Base-by-base conservation (phyloP, 257 asterid species). In the Scutellaria baicalensis region DNA sequence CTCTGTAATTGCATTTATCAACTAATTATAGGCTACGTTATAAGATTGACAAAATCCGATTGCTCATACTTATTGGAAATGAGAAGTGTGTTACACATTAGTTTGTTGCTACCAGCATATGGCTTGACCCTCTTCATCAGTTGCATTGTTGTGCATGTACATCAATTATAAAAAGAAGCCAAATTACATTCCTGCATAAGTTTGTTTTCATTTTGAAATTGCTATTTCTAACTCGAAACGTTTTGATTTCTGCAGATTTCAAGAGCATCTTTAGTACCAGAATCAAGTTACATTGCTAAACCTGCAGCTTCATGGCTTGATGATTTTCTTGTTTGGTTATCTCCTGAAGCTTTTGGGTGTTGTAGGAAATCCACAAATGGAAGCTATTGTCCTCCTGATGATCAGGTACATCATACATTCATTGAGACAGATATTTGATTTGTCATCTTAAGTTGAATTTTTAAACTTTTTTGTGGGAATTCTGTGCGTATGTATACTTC, bases 281-380 rank as follows among this genome's bases (percentile, higher is more conserved):
- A 91, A 80, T 85, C 96, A 36, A 93, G 99, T 76, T 87, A 93
- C 71, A 93, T 93, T 72, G 97, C 99, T 66, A 93, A 93, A 84
- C 99, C 99, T 7, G 99, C 99, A 60, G 99, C 99, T 64, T 93
- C 99, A 38, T 93, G 99, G 99, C 95, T 93, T 18, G 99, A 93
- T 49, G 99, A 93, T 83, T 93, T 85, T 84, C 96, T 93, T 39
- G 99, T 93, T 77, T 93, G 97, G 97, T 64, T 89, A 59, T 91
- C 99, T 55, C 99, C 99, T 16, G 97, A 93, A 83, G 99, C 99
- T 33, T 93, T 93, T 75, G 97, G 95, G 44, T 93, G 99, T 83
- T 93, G 99, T 79, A 78, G 99, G 73, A 93, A 93, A 84, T 93
- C 84, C 85, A 83, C 91, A 21, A 91, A 93, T 77, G 89, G 85